Evolutionary conservation across 768 basidiomycete genomes (phyloP), one percentile per base, ranked within the genome.

Genomic region (Cubamyces sp.): DNA sequence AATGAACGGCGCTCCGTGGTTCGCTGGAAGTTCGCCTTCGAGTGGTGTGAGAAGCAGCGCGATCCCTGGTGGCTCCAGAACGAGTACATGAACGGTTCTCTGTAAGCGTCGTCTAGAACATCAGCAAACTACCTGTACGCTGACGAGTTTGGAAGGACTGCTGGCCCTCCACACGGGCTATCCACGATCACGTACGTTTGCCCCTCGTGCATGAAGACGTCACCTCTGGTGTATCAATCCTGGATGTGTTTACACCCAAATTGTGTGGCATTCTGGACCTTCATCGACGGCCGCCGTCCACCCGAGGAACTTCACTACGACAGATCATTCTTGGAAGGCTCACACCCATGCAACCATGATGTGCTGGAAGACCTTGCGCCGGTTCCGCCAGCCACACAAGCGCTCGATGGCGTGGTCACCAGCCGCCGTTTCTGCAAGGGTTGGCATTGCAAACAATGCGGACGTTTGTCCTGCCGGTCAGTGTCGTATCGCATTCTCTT

Each of bases 11-110:
- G 83, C 12, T 76, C 74, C n/a, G 84, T 90, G n/a, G 80, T 91
- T 14, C 79, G 91, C 7, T 91, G 85, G 71, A 94, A 93, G 71
- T 92, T 94, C 67, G 86, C 87, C 5, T 94, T 94, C 65, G 87
- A 88, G 66, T 94, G 91, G 91, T 91, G 90, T 64, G 82, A 87
- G 62, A 82, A 79, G 45, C 92, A 93, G 76, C 90, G 74, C 5
- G 67, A 72, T 41, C 82, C 83, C 1, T 84, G 84, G 84, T 85
- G 83, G 82, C 40, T 67, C 61, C 37, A 21, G 21, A 8, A 37
- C 21, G 23, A 34, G 16, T 8, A 25, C 48, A 19, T 5, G 23
- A 34, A 34, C 34, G 34, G 34, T 34, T 11, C 34, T 6, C 9
- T 9, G 34, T 34, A 34, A 34, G 34, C 34, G 34, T 34, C 9